Base-by-base conservation (phyloP, 345 rosid species). In the Eucalyptus brandiana region DNA sequence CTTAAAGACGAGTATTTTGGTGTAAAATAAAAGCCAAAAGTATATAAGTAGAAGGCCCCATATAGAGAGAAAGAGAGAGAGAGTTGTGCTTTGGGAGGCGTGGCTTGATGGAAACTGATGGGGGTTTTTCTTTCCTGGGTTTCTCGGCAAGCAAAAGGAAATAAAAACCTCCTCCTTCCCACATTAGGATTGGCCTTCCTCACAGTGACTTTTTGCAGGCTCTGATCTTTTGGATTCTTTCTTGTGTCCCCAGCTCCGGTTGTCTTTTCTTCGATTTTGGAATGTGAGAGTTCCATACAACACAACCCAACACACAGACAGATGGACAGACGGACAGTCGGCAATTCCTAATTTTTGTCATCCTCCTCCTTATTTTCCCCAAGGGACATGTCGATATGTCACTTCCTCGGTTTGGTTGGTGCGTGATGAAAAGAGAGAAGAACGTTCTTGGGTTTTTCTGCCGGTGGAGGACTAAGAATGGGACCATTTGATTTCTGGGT, bases 161-260 rank as follows among this genome's bases (percentile, higher is more conserved):
- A 76, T 76, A 40, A 76, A 37, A 76, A 44, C 83, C 83, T 76
- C 83, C 88, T 88, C 92, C 94, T 92, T 94, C 96, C 96, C 89
- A 93, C 90, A 87, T 88, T 49, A 91, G 91, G 89, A 90, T 90
- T 90, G 89, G 56, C 53, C 88, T 88, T 87, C 67, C 72, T 34
- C 80, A 14, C 83, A 89, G 89, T 80, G 53, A 32, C 86, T 89
- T 91, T 88, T 92, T 91, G 94, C 97, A 94, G 95, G 92, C 88
- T 93, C 92, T 94, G 96, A 95, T 93, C 93, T 94, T 92, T 94
- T 95, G 97, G 93, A 92, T 91, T 87, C 80, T 76, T 44, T 88
- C 91, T 86, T 88, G 50, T 88, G 56, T 90, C 91, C 53, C 72
- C 90, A 91, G 72, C 86, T 89, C 85, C 62, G 87, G 89, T 93